Evolutionary conservation across 176 grass and related monocot genomes (phyloP).

Genomic region (Pontederia crassipes): DNA sequence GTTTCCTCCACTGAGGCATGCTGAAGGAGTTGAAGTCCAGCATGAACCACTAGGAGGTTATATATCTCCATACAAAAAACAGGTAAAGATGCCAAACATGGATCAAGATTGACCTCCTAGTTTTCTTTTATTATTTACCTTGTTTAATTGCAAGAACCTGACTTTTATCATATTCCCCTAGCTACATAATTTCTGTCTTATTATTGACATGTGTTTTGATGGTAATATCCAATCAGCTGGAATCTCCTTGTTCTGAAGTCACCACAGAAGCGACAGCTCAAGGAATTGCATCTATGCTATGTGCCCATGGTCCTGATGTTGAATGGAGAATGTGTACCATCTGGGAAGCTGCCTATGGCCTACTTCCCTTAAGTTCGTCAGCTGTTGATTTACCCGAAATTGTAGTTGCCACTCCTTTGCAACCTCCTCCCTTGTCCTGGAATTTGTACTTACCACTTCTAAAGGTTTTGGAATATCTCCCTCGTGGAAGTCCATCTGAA

Average conservation of each 20-base stretch:
- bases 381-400: conserved; percentile 98
- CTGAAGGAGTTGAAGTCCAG: conserved; percentile 85
- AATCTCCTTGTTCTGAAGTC: conserved; percentile 87
- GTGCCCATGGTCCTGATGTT: conserved; percentile 96
- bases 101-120: too few species aligned
- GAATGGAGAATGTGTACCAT: conserved; percentile 99
- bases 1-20: conserved; percentile 85
- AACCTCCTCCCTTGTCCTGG: conserved; percentile 96
- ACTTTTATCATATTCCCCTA: too few species aligned
- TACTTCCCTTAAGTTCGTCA: conserved; percentile 92
- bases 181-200: not conserved
- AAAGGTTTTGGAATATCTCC: conserved; percentile 91
- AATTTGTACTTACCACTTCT: conserved; percentile 80
- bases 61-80: conserved; percentile 89
- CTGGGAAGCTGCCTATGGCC: conserved; percentile 99
- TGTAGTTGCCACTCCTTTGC: conserved; percentile 83
- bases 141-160: too few species aligned
- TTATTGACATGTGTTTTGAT: conserved; percentile 13
- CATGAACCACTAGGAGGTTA: conserved; percentile 87
- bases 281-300: conserved; percentile 90
- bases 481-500: conserved; percentile 95
- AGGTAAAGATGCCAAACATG: conserved; percentile 41
- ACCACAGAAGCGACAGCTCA: conserved; percentile 95
- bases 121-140: too few species aligned
- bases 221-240: conserved; percentile 44